Base-by-base conservation (phyloP, 1,284 basidiomycete species). In the Cutaneotrichosporon cavernicola region DNA sequence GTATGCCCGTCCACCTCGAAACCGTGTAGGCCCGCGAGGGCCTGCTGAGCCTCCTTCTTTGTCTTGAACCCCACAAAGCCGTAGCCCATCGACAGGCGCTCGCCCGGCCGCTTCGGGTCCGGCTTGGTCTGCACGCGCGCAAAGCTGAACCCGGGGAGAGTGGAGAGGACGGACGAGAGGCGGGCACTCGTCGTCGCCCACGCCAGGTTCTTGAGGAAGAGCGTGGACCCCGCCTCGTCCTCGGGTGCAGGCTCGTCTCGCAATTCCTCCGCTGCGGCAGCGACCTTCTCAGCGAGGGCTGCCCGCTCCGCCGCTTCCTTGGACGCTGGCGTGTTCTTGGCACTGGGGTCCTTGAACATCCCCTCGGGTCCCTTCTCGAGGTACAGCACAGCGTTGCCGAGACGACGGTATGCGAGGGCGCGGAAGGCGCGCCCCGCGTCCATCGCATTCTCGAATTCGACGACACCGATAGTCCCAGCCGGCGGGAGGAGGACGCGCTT, bases 151-250 rank as follows among this genome's bases (percentile, higher is more conserved):
- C 87, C 89, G 4, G 90, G 87, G 0, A 98, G 82, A 62, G 87
- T 84, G n/a, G 86, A 84, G 75, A 97, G 92, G 36, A 89, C 84
- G 40, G 86, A 83, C 4, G 82, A 82, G 14, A 99, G 84, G 14
- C 88, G 84, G 62, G 90, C 88, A 30, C 88, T 84, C 0, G 92
- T 91, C n/a, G 94, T 97, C 8, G 87, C 84, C 81, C 97, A 98
- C 10, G 91, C 85, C 40, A 99, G 84, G 74, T 98, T 98, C 85
- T 98, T 97, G 80, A 98, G 84, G 81, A 93, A 98, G 7, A 99
- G 85, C 11, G 96, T 97, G 16, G 90, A 86, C 0, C 91, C 92
- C 0, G 86, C 83, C 40, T 89, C 79, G 14, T 86, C 80, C 16
- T 78, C 71, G 46, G 81, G 81, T 43, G 85, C 84, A 14, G 83